Evolutionary conservation across 1,139 yeast genomes (phyloP), one percentile per base, ranked within the genome.

Genomic region (Magnusiomyces ingens): DNA sequence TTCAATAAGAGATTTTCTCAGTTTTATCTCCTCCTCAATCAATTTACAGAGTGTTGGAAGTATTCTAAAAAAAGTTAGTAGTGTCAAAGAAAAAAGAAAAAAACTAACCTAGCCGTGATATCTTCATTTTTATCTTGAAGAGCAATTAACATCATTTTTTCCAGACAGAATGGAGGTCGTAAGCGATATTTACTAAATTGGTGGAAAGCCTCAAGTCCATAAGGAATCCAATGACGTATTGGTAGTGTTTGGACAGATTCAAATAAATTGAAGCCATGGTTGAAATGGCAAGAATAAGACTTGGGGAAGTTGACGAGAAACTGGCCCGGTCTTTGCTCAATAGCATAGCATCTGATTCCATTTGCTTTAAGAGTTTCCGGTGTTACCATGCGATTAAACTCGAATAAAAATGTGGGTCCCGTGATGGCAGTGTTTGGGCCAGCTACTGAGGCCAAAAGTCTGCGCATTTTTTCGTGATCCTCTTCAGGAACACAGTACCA

Each of bases 391-490:
- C 94, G 81, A 21, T 85, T 87, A 52, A 89, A 70, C 64, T 89
- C 96, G 66, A 88, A 93, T 51, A 90, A 69, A 58, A 88, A 74
- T 67, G 86, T 95, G 0, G 95, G 94, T 60, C 86, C 95, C 60
- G 80, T 79, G 46, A 78, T 75, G 62, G 87, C 84, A 55, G 84
- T 74, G 63, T 86, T 95, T 0, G 95, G 94, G 0, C 90, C 85
- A 19, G 22, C 17, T 5, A 45, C 10, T 45, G 26, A 13, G 2
- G 41, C 48, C 13, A 61, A 42, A 8, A 62, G 45, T n/a, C 48
- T 29, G 22, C 54, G 60, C 62, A 82, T 85, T 59, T 78, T 79
- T 4, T 72, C 79, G 56, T 79, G 78, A 54, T 83, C 82, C 59
- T 72, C 73, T 15, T 85, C 89, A 0, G 93, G 83, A n/a, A 89